These are phyloP conservation scores for Parafenestella ontariensis DNA, from an alignment of 2,329 filamentous ascomycete species.

Conservation along the genomic window DNA sequence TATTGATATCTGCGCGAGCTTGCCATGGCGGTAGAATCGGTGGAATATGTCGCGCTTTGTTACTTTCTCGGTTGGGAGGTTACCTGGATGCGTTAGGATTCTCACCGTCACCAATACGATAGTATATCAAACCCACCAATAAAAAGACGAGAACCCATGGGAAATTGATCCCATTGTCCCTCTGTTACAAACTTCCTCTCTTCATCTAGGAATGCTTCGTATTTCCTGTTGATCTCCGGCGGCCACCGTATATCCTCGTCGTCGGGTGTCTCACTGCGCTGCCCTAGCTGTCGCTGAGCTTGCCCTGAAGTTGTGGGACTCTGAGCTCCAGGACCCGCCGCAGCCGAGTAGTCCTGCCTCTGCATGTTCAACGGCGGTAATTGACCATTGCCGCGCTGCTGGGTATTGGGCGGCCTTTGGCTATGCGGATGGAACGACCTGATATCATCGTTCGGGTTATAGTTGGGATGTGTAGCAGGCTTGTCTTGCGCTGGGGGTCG, in stretches of 20 bases:
- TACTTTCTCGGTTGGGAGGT: conserved; percentile 89
- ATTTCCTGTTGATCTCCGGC: conserved; percentile 68
- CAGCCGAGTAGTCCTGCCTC: conserved; percentile 19
- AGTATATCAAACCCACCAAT: conserved; percentile 66
- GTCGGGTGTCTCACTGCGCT: conserved; percentile 40
- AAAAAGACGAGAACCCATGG: conserved; percentile 77
- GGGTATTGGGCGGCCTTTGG: conserved; percentile 45
- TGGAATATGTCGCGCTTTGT: conserved; percentile 94
- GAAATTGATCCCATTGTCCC: conserved; percentile 82
- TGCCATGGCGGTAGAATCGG: conserved; percentile 83
- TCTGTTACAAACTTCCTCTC: conserved; percentile 79
- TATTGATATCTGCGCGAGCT: conserved; percentile 91
- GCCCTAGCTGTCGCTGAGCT: conserved; percentile 33
- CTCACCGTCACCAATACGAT: background rate
- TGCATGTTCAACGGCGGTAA: conserved; percentile 34
- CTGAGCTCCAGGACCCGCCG: conserved; percentile 31
- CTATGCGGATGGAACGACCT: conserved; percentile 59
- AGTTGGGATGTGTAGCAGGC: conserved; percentile 56
- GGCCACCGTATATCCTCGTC: conserved; percentile 61
- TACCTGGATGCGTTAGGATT: conserved; percentile 64
- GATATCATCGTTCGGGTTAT: conserved; percentile 57
- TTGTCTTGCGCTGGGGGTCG: conserved; percentile 59
- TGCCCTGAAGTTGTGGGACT: conserved; percentile 39
- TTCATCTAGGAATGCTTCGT: conserved; percentile 75
- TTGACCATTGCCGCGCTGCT: conserved; percentile 35